Conservation (phyloP, 306 rosid genomes). For the Purshia tridentata region DNA sequence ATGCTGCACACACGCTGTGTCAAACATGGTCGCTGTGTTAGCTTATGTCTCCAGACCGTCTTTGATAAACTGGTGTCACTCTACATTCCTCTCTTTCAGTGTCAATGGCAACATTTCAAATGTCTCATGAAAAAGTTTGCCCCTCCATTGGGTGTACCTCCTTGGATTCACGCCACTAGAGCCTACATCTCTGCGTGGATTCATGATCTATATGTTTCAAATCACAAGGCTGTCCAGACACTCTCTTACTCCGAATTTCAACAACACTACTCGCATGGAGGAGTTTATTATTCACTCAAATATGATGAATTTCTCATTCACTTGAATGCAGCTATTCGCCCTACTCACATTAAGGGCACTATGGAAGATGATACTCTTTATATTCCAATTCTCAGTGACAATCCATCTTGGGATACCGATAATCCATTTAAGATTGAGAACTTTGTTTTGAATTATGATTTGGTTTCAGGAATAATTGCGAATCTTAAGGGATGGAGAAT, state of each 20-base stretch:
- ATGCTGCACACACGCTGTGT: not conserved
- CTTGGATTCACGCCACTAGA: not conserved
- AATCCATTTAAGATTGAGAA: conserved; percentile 3
- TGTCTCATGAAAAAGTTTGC: not conserved
- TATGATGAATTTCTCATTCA: conserved; percentile 7
- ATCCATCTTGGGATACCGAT: conserved; percentile 1
- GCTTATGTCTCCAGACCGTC: not conserved
- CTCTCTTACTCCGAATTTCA: not conserved
- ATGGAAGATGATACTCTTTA: not conserved
- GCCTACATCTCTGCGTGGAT: conserved; percentile 11
- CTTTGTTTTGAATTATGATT: not conserved
- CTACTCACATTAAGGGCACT: conserved; percentile 5
- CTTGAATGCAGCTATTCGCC: conserved; percentile 1
- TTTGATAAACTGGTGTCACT: not conserved
- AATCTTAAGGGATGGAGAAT: not conserved
- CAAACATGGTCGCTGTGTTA: not conserved
- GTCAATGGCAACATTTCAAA: not conserved
- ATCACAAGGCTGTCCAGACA: not conserved
- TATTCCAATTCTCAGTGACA: not conserved
- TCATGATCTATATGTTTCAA: conserved; percentile 5
- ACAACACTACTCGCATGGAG: not conserved
- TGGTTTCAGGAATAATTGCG: not conserved
- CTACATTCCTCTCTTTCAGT: conserved; percentile 14
- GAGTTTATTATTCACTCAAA: not conserved
- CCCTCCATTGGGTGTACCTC: not conserved